Evolutionary conservation across 2,329 filamentous ascomycete species (phyloP).

Genomic region (Xylaria sp.): DNA sequence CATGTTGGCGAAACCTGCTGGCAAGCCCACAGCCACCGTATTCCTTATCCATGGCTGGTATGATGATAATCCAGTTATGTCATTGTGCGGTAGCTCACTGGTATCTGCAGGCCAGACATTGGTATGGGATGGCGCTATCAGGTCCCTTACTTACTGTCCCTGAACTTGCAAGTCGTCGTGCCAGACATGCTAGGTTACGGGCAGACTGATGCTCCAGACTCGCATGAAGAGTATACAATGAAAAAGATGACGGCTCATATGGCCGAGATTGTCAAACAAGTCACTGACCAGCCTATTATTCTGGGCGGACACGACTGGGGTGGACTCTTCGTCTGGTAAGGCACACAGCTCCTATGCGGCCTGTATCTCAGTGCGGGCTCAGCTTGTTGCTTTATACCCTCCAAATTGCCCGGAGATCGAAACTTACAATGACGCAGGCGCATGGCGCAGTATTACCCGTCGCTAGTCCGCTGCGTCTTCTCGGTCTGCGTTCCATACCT

Average conservation of each 20-base stretch:
- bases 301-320: conserved; percentile 96
- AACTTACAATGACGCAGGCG: conserved; percentile 55
- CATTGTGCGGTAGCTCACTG: conserved; percentile 23
- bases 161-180: conserved; percentile 82
- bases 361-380: background rate
- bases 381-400: background rate
- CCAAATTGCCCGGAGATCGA: background rate
- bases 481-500: conserved; percentile 81
- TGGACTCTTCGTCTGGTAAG: conserved; percentile 74
- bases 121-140: conserved; percentile 90
- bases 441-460: conserved; percentile 76
- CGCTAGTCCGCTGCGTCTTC: conserved; percentile 79
- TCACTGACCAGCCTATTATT: conserved; percentile 69
- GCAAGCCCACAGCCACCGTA: conserved; percentile 60
- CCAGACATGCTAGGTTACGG: conserved; percentile 91
- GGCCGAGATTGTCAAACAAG: conserved; percentile 73
- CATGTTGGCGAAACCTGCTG: conserved; percentile 64
- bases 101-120: conserved; percentile 82
- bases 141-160: conserved; percentile 77
- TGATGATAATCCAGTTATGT: conserved; percentile 1
- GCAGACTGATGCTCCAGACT: conserved; percentile 75
- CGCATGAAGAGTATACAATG: conserved; percentile 71
- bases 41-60: conserved; percentile 56
- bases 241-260: conserved; percentile 82
- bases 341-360: background rate